phyloP scores from a whole-genome alignment of 371 early-diverging fungal genomes.

The Mortierella sp. region DNA sequence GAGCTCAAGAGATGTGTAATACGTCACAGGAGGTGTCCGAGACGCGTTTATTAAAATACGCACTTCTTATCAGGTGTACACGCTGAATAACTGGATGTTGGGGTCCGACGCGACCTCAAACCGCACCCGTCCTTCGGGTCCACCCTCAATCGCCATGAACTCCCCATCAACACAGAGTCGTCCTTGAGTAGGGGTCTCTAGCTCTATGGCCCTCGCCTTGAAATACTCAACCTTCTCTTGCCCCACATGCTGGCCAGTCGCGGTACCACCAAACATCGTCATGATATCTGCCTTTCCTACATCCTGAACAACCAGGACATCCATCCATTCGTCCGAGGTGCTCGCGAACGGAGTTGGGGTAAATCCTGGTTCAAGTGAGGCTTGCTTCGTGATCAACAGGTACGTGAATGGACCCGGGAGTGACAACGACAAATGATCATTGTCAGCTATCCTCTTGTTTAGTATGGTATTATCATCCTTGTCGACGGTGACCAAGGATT shows the following conservation, averaged over 20 bases:
- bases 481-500: background rate
- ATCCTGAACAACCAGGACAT: constrained; percentile 46
- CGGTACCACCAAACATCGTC: constrained; percentile 40
- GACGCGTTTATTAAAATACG: too few species aligned
- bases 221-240: constrained; percentile 38
- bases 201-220: constrained; percentile 30
- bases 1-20: too few species aligned
- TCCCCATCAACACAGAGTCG: constrained; percentile 49
- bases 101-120: constrained; percentile 29
- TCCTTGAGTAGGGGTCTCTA: constrained; percentile 35
- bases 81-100: constrained; percentile 30
- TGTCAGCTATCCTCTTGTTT: too few species aligned
- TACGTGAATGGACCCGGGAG: constrained; percentile 52
- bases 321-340: constrained; percentile 50
- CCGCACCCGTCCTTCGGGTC: constrained; percentile 30
- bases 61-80: constrained; percentile 29
- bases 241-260: constrained; percentile 30
- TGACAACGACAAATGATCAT: background rate
- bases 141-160: constrained; percentile 34
- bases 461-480: background rate
- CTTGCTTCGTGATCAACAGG: constrained; percentile 43
- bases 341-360: constrained; percentile 43
- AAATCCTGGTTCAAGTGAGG: constrained; percentile 50
- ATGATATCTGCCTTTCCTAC: constrained; percentile 34
- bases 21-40: too few species aligned